Evolutionary conservation across 2,329 filamentous ascomycete species (phyloP).

Genomic region (Mycosphaerella sp.): DNA sequence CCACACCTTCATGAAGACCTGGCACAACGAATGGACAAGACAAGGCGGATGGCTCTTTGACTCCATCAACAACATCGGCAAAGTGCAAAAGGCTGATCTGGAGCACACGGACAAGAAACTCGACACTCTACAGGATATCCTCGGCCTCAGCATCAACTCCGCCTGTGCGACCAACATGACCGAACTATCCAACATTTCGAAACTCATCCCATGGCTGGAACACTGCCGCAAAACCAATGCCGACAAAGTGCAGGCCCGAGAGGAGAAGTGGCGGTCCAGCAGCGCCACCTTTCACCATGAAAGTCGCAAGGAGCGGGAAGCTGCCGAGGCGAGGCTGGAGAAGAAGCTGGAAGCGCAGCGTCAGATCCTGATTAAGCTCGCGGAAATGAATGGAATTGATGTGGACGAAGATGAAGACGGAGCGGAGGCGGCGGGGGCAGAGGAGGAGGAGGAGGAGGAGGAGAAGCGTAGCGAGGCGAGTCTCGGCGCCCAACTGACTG

Average conservation of each 20-base stretch:
- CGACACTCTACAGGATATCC: constrained; percentile 23
- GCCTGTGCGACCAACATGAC: constrained; percentile 24
- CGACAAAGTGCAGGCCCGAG: constrained; percentile 33
- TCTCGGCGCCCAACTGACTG: constrained; percentile 26
- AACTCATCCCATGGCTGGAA: constrained; percentile 37
- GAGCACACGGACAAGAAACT: constrained; percentile 19
- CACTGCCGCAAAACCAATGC: constrained; percentile 35
- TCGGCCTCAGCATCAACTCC: constrained; percentile 27
- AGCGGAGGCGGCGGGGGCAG: too few species aligned
- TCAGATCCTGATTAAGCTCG: constrained; percentile 25
- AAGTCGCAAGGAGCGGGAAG: constrained; percentile 33
- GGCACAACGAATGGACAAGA: constrained; percentile 28
- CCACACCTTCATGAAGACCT: constrained; percentile 16
- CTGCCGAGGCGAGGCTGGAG: constrained; percentile 33
- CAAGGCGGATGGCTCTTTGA: constrained; percentile 32
- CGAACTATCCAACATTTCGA: constrained; percentile 30
- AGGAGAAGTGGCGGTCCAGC: constrained; percentile 39
- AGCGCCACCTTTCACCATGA: constrained; percentile 39
- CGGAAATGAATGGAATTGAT: constrained; percentile 25
- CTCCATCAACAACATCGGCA: constrained; percentile 20
- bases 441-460: constrained; percentile 14
- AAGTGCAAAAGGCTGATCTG: constrained; percentile 12
- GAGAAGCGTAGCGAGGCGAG: constrained; percentile 22
- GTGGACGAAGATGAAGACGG: neutral
- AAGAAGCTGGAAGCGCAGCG: constrained; percentile 32